Conservation (phyloP, 768 basidiomycete species). For the Terana coerulea region DNA sequence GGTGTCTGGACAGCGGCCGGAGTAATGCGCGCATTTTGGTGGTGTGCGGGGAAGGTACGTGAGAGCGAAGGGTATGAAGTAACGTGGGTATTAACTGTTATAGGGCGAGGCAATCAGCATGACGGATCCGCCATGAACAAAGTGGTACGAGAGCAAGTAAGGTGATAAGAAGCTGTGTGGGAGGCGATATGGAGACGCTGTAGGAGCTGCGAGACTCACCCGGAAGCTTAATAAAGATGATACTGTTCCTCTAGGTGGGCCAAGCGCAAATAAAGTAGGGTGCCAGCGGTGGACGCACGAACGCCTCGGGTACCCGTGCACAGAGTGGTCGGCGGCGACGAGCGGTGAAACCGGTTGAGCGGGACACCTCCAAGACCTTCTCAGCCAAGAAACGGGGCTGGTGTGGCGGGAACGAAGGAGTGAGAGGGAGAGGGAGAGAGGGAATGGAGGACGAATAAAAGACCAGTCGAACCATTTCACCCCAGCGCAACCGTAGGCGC, state of each 20-base stretch:
- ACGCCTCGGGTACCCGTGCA: not conserved
- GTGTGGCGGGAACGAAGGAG: not conserved
- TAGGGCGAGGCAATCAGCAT: not conserved
- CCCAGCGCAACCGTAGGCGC: constrained; percentile 3
- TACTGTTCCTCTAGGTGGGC: constrained; percentile 6
- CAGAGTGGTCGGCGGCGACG: not conserved
- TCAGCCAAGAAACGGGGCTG: not conserved
- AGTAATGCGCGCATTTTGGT: constrained; percentile 54
- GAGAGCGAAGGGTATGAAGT: not conserved
- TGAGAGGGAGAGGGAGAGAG: not conserved
- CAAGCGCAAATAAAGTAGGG: not conserved
- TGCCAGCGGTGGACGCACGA: not conserved
- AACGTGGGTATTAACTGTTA: constrained; percentile 15
- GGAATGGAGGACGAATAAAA: constrained; percentile 4
- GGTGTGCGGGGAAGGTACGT: not conserved
- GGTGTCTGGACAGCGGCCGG: constrained; percentile 65
- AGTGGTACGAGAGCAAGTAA: constrained; percentile 8
- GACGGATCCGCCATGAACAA: not conserved
- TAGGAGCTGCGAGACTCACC: constrained; percentile 1
- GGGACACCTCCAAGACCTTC: constrained; percentile 5
- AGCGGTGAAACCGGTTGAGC: constrained; percentile 8
- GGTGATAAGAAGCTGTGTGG: not conserved
- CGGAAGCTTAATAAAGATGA: constrained; percentile 2
- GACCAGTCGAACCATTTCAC: constrained; percentile 12
- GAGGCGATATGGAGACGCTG: constrained; percentile 1